A percentile compares a stretch with the other conserved stretches of the same genome.
These are phyloP conservation scores for Aureobasidium pullulans DNA, from an alignment of 2,329 filamentous ascomycete species.

Conservation along the genomic window DNA sequence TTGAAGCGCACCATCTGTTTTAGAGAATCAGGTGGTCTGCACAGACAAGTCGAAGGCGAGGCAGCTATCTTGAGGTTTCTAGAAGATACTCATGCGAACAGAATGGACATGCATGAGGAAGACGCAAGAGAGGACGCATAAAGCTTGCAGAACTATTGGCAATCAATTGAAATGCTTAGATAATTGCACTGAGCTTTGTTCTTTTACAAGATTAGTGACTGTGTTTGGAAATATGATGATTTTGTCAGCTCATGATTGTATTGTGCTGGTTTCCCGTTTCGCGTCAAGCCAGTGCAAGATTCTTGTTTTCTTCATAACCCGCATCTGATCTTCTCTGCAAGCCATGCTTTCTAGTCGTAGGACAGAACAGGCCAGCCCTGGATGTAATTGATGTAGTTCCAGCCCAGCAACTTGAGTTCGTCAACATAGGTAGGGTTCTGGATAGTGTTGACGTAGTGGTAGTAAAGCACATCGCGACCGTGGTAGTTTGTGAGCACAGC, in stretches of 20 bases:
- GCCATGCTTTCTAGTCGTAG: neutral
- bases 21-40: slow-evolving; percentile 28
- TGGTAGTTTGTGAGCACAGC: slow-evolving; percentile 47
- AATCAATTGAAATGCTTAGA: too few relatives aligned
- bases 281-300: too few relatives aligned
- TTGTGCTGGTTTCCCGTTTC: too few relatives aligned
- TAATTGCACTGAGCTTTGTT: too few relatives aligned
- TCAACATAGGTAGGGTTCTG: slow-evolving; percentile 9
- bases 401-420: slow-evolving; percentile 12
- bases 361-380: slow-evolving; percentile 9
- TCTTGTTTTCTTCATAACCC: too few relatives aligned
- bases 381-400: slow-evolving; percentile 14
- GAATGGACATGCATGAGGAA: neutral
- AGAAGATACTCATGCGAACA: neutral
- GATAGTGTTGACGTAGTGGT: slow-evolving; percentile 12
- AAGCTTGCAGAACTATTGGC: too few relatives aligned
- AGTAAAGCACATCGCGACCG: slow-evolving; percentile 43
- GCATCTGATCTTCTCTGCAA: too few relatives aligned
- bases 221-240: too few relatives aligned
- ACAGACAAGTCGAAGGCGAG: slow-evolving; percentile 26
- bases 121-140: too few relatives aligned
- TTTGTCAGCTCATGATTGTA: too few relatives aligned
- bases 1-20: slow-evolving; percentile 23
- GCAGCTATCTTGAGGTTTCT: slow-evolving; percentile 21
- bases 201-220: too few relatives aligned